A percentile compares a stretch with the other conserved stretches of the same genome.
Evolutionary conservation across 345 rosid species (phyloP).

Genomic region (Aquilaria malaccensis): DNA sequence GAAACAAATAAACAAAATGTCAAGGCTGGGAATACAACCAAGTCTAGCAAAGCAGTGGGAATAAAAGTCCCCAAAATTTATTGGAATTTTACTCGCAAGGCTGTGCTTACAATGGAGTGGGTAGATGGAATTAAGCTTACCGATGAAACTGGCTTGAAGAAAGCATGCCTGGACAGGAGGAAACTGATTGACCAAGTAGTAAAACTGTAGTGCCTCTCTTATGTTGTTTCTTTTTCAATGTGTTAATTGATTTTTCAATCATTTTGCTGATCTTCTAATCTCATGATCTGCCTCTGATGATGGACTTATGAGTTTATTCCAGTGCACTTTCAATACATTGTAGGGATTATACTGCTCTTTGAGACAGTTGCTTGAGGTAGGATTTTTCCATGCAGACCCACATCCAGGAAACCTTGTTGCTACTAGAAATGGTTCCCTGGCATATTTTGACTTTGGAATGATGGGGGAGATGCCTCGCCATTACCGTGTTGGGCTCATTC

Average conservation of each 20-base stretch:
- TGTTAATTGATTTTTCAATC: not conserved
- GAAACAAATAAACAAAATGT: slow-evolving; percentile 22
- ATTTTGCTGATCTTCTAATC: not conserved
- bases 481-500: slow-evolving; percentile 93
- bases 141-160: slow-evolving; percentile 47
- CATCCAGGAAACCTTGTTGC: slow-evolving; percentile 99
- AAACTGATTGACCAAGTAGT: slow-evolving; percentile 83
- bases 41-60: slow-evolving; percentile 30
- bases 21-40: slow-evolving; percentile 22
- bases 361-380: slow-evolving; percentile 92
- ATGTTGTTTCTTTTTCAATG: not conserved
- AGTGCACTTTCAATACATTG: slow-evolving; percentile 9
- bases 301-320: not conserved
- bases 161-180: slow-evolving; percentile 58
- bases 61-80: slow-evolving; percentile 88
- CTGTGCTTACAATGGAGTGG: slow-evolving; percentile 99
- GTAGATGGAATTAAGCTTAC: slow-evolving; percentile 93
- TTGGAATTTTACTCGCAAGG: slow-evolving; percentile 71
- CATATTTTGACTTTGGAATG: slow-evolving; percentile 94
- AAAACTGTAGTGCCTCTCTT: not conserved
- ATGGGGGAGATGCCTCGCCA: slow-evolving; percentile 96
- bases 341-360: slow-evolving; percentile 91
- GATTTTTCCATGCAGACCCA: slow-evolving; percentile 98
- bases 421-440: slow-evolving; percentile 57
- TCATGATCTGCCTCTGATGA: not conserved